A percentile compares a stretch with the other conserved stretches of the same genome.
Evolutionary conservation across 768 basidiomycete species (phyloP).

Genomic region (Suillus lakei): DNA sequence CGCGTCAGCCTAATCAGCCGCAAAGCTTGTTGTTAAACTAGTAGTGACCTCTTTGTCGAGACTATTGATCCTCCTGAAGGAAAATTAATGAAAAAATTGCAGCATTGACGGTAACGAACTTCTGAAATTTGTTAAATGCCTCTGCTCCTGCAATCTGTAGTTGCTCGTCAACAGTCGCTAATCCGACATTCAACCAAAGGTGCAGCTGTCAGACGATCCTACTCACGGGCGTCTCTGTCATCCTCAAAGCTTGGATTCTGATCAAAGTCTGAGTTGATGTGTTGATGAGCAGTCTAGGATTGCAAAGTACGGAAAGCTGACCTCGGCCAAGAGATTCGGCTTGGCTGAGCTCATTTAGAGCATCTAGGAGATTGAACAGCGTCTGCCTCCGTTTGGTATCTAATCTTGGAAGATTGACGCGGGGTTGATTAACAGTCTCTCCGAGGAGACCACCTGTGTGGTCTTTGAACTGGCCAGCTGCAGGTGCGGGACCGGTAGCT

Average conservation of each 20-base stretch:
- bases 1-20: not conserved
- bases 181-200: not conserved
- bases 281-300: not conserved
- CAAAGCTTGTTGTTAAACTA: not conserved
- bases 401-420: constrained; percentile 12
- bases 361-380: constrained; percentile 42
- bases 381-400: constrained; percentile 39
- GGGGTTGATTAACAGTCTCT: not conserved
- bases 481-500: constrained; percentile 8
- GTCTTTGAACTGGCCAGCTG: constrained; percentile 5
- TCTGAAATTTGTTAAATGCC: constrained; percentile 64
- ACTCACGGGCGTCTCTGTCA: constrained; percentile 70
- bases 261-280: constrained; percentile 34
- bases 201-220: not conserved
- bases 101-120: constrained; percentile 39
- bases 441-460: not conserved
- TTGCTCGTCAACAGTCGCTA: constrained; percentile 72
- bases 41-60: constrained; percentile 63
- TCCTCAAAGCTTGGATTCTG: constrained; percentile 61
- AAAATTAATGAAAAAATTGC: constrained; percentile 10
- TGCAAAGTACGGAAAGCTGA: not conserved
- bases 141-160: constrained; percentile 71
- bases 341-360: constrained; percentile 43
- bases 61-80: constrained; percentile 56
- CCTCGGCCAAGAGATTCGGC: constrained; percentile 34